These are phyloP conservation scores for Phyllostachys edulis DNA, from an alignment of 176 grass and related monocot species.

Conservation along the genomic window DNA sequence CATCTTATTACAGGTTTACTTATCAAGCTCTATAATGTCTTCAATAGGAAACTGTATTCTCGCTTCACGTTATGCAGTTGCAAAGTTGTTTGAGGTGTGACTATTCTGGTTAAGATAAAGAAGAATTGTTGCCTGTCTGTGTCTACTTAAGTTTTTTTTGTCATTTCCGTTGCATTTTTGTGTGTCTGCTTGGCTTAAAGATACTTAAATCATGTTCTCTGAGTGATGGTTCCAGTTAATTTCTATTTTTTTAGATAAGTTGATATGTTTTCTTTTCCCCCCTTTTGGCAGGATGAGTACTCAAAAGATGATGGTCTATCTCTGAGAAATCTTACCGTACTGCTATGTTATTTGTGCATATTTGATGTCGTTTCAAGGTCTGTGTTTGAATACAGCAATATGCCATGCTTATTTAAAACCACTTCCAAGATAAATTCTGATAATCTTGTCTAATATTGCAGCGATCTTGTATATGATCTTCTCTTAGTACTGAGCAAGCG, in stretches of 20 bases:
- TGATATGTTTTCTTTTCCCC: conserved; percentile 26
- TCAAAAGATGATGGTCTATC: conserved; percentile 76
- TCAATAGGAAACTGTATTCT: too few relatives aligned
- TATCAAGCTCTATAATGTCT: too few relatives aligned
- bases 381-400: conserved; percentile 23
- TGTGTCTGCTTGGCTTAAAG: too few relatives aligned
- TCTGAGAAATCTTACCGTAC: conserved; percentile 74
- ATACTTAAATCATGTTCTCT: too few relatives aligned
- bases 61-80: too few relatives aligned
- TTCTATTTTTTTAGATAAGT: not conserved
- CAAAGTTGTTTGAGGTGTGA: too few relatives aligned
- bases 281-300: conserved; percentile 69
- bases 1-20: too few relatives aligned
- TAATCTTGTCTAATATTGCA: conserved; percentile 41
- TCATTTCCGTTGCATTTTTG: too few relatives aligned
- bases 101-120: too few relatives aligned
- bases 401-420: conserved; percentile 18
- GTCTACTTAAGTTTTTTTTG: too few relatives aligned
- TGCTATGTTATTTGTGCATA: conserved; percentile 75
- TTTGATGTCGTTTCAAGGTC: conserved; percentile 87
- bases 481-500: conserved; percentile 62
- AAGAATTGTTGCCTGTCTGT: too few relatives aligned
- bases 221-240: not conserved
- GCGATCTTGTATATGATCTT: too few relatives aligned
- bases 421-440: conserved; percentile 20